Evolutionary conservation across 371 early-diverging fungal genomes (phyloP).

Genomic region (Saksenaea vasiformis): DNA sequence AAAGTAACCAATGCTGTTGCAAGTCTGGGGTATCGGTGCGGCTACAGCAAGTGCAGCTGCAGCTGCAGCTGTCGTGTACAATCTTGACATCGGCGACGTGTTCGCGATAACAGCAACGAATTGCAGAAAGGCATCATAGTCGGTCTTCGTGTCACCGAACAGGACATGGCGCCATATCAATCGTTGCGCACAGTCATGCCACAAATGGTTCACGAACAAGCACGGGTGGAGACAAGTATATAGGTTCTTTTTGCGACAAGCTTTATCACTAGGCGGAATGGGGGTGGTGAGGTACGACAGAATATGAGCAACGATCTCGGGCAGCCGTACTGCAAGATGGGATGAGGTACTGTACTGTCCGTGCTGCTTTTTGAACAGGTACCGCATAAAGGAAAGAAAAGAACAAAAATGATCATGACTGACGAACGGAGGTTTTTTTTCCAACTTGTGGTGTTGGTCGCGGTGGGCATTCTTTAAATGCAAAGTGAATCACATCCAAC

Average conservation of each 20-base stretch:
- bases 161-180: slow-evolving; percentile 31
- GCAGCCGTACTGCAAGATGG: slow-evolving; percentile 32
- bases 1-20: neutral
- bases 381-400: slow-evolving; percentile 14
- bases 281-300: slow-evolving; percentile 23
- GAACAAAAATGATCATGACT: slow-evolving; percentile 14
- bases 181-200: slow-evolving; percentile 41
- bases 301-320: slow-evolving; percentile 44
- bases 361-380: slow-evolving; percentile 10
- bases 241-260: neutral
- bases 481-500: neutral
- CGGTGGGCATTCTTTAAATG: slow-evolving; percentile 3
- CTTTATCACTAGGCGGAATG: neutral
- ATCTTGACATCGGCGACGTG: neutral
- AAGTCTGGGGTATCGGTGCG: slow-evolving; percentile 4
- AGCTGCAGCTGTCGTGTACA: neutral
- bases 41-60: slow-evolving; percentile 19
- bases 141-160: slow-evolving; percentile 33
- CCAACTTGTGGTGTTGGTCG: neutral
- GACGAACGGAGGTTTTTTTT: slow-evolving; percentile 13
- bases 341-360: neutral
- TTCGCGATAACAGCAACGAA: slow-evolving; percentile 10
- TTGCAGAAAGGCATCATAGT: slow-evolving; percentile 13
- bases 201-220: slow-evolving; percentile 41
- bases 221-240: slow-evolving; percentile 29